A percentile compares a stretch with the other conserved stretches of the same genome.
These are phyloP conservation scores for Narthecium ossifragum DNA, from an alignment of 106 monocot species.

Conservation along the genomic window DNA sequence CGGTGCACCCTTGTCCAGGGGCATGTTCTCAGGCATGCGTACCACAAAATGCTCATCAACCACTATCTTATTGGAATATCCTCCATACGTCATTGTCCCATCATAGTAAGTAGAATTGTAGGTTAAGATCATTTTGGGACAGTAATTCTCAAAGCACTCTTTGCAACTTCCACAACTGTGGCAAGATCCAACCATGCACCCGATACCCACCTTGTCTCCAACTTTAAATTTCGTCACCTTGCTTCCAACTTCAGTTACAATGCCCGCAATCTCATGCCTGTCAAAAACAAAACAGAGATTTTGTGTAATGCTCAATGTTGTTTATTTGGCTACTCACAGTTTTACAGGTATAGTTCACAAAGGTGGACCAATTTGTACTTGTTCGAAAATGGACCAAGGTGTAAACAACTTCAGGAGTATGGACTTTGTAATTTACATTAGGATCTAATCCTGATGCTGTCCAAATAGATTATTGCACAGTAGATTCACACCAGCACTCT, in stretches of 20 bases:
- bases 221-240: conserved; percentile 49
- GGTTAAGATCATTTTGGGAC: conserved; percentile 29
- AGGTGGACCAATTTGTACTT: no score
- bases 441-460: no score
- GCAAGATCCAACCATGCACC: conserved; percentile 63
- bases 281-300: neutral
- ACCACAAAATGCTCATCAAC: conserved; percentile 55
- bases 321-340: no score
- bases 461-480: no score
- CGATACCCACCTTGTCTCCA: conserved; percentile 72
- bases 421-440: no score
- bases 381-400: no score
- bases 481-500: no score
- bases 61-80: conserved; percentile 50
- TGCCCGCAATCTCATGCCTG: conserved; percentile 79
- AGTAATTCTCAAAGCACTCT: conserved; percentile 51
- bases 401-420: no score
- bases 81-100: conserved; percentile 46
- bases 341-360: no score
- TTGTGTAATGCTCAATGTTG: no score
- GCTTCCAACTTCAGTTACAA: conserved; percentile 48
- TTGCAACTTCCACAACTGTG: conserved; percentile 40
- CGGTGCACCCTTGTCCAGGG: conserved; percentile 60
- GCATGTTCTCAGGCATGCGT: conserved; percentile 44
- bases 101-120: conserved; percentile 39